These are phyloP conservation scores for Trichoderma polysporum DNA, from an alignment of 2,329 filamentous ascomycete genomes.

Conservation along the genomic window DNA sequence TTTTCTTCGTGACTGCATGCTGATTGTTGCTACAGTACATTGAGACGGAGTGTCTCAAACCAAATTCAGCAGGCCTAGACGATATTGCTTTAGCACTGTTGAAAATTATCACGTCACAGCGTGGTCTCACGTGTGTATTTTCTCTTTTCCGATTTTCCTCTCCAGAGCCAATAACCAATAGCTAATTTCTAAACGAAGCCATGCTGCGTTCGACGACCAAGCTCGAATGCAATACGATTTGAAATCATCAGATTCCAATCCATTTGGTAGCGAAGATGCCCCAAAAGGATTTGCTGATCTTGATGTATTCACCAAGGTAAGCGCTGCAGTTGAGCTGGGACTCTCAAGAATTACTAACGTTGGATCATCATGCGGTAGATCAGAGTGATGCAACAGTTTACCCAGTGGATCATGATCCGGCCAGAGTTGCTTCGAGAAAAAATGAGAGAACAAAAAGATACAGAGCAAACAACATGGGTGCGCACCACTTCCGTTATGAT, in stretches of 20 bases:
- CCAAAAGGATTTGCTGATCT: constrained; percentile 77
- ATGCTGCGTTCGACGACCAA: constrained; percentile 90
- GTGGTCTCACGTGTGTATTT: constrained; percentile 76
- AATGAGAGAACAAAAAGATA: constrained; percentile 79
- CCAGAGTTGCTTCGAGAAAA: constrained; percentile 82
- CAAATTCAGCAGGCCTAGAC: constrained; percentile 69
- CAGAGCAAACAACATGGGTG: constrained; percentile 82
- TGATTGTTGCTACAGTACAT: constrained; percentile 62
- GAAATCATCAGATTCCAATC: constrained; percentile 78
- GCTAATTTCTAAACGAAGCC: constrained; percentile 49
- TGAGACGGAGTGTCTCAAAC: constrained; percentile 83
- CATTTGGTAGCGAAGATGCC: constrained; percentile 75
- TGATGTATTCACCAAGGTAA: constrained; percentile 75
- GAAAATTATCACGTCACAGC: constrained; percentile 91
- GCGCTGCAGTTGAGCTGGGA: constrained; percentile 13
- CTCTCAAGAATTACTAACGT: not conserved
- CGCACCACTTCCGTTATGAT: constrained; percentile 31
- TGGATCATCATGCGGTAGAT: constrained; percentile 49
- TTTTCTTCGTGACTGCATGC: not conserved
- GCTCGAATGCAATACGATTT: constrained; percentile 81
- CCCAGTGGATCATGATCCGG: constrained; percentile 84
- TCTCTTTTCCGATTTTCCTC: not conserved
- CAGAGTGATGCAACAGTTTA: constrained; percentile 80
- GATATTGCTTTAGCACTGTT: constrained; percentile 84
- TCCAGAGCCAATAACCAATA: constrained; percentile 13